Conservation (phyloP, 2,329 filamentous ascomycete genomes). For the Colletotrichum chrysophilum region DNA sequence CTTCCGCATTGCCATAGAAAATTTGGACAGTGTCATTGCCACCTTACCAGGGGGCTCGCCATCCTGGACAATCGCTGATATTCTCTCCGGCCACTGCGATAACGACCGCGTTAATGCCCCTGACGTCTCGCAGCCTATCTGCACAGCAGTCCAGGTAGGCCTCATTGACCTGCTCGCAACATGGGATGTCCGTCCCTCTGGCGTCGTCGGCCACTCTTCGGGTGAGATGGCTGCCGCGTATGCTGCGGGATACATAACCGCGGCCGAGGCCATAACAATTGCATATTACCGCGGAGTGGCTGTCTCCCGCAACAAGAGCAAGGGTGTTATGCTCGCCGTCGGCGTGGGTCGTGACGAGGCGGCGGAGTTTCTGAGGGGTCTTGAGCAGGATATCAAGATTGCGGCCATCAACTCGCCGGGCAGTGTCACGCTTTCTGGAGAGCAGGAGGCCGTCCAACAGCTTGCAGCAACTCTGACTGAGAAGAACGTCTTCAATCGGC, state of each 20-base stretch:
- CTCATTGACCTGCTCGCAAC: constrained; percentile 42
- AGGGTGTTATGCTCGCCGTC: constrained; percentile 41
- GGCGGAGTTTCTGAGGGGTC: neutral
- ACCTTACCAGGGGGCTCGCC: neutral
- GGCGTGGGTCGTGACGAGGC: constrained; percentile 33
- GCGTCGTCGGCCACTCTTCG: constrained; percentile 45
- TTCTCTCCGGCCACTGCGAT: neutral
- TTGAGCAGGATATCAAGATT: neutral
- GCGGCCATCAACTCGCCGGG: neutral
- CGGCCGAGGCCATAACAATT: constrained; percentile 37
- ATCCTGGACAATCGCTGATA: rapidly evolving
- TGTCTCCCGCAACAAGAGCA: neutral
- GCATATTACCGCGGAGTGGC: constrained; percentile 43
- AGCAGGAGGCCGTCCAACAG: neutral
- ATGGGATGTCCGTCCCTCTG: constrained; percentile 33
- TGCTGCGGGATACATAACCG: constrained; percentile 37
- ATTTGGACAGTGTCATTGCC: rapidly evolving
- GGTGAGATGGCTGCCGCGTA: constrained; percentile 53
- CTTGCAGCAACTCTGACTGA: neutral
- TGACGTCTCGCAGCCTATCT: constrained; percentile 30
- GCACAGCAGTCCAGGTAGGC: constrained; percentile 40
- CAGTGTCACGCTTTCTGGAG: neutral
- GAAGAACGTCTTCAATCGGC: neutral
- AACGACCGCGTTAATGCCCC: rapidly evolving
- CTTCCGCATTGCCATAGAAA: rapidly evolving